Evolutionary conservation across 1,284 basidiomycete species (phyloP).

Genomic region (Trametes sp.): DNA sequence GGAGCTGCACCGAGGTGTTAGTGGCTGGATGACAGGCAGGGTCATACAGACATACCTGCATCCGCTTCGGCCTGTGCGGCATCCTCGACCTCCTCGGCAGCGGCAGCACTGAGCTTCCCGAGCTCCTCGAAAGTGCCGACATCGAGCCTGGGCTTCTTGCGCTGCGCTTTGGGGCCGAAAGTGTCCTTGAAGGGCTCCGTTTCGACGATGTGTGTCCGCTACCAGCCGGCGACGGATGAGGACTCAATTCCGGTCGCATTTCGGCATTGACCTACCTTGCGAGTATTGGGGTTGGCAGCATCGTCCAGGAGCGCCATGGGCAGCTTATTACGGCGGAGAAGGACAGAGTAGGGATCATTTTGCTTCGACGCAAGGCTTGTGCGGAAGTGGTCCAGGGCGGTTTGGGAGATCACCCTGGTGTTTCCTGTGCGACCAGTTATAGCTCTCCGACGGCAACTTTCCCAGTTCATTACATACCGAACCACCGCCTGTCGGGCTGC

Average conservation of each 20-base stretch:
- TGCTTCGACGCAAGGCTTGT: conserved; percentile 85
- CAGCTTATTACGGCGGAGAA: conserved; percentile 90
- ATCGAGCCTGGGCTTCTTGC: conserved; percentile 87
- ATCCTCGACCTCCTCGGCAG: conserved; percentile 50
- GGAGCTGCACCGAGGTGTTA: conserved; percentile 45
- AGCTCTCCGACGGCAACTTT: not conserved
- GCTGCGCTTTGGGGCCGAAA: conserved; percentile 93
- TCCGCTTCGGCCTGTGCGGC: conserved; percentile 46
- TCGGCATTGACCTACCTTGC: conserved; percentile 65
- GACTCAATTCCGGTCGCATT: too few relatives aligned
- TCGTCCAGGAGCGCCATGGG: conserved; percentile 95
- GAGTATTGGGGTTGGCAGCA: conserved; percentile 77
- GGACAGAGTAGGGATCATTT: conserved; percentile 93
- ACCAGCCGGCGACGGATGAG: conserved; percentile 14
- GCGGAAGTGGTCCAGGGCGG: conserved; percentile 92
- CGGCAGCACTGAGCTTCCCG: conserved; percentile 66
- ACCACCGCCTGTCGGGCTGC: conserved; percentile 94
- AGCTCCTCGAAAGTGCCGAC: conserved; percentile 91
- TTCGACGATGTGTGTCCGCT: conserved; percentile 92
- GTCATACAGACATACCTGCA: conserved; percentile 46
- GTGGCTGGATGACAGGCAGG: not conserved
- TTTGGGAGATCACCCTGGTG: conserved; percentile 97
- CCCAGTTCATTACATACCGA: conserved; percentile 66
- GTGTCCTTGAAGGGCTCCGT: conserved; percentile 93
- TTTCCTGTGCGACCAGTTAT: conserved; percentile 67